Evolutionary conservation across 768 basidiomycete species (phyloP).

Genomic region (Rhizopogon vinicolor): DNA sequence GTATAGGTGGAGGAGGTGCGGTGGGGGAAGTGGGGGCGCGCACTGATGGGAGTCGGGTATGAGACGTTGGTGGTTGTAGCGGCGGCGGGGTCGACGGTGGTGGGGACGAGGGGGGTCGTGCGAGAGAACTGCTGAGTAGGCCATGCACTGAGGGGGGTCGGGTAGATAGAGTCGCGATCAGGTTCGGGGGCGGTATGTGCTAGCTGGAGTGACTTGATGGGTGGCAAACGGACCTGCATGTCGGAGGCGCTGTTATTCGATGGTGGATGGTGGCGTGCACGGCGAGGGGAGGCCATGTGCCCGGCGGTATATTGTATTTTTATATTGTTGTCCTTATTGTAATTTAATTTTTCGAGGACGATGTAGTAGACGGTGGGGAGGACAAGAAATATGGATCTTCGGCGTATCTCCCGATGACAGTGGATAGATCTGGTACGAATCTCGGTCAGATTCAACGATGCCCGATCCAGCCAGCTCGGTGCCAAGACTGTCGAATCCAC

Average conservation of each 20-base stretch:
- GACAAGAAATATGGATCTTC: constrained; percentile 40
- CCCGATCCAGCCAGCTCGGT: background rate
- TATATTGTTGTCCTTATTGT: constrained; percentile 11
- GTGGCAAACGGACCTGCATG: background rate
- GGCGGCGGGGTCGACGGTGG: background rate
- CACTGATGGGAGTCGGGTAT: constrained; percentile 4
- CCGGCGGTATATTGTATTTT: constrained; percentile 2
- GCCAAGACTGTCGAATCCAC: background rate
- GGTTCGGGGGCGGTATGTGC: constrained; percentile 8
- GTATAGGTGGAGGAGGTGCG: constrained; percentile 13
- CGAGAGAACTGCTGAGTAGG: constrained; percentile 17
- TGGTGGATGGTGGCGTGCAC: background rate
- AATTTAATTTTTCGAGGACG: constrained; percentile 5
- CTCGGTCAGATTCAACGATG: background rate
- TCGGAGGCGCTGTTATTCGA: background rate
- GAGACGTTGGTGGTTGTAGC: background rate
- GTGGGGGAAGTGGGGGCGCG: constrained; percentile 10
- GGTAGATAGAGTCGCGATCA: constrained; percentile 16
- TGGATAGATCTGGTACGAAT: constrained; percentile 30
- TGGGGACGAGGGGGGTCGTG: constrained; percentile 23
- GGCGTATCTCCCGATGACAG: constrained; percentile 64
- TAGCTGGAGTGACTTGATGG: constrained; percentile 18
- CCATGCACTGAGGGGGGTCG: constrained; percentile 9
- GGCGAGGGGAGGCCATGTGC: constrained; percentile 12
- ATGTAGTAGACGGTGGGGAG: constrained; percentile 25